Conservation (phyloP, 768 basidiomycete genomes). For the Clavulina sp. region DNA sequence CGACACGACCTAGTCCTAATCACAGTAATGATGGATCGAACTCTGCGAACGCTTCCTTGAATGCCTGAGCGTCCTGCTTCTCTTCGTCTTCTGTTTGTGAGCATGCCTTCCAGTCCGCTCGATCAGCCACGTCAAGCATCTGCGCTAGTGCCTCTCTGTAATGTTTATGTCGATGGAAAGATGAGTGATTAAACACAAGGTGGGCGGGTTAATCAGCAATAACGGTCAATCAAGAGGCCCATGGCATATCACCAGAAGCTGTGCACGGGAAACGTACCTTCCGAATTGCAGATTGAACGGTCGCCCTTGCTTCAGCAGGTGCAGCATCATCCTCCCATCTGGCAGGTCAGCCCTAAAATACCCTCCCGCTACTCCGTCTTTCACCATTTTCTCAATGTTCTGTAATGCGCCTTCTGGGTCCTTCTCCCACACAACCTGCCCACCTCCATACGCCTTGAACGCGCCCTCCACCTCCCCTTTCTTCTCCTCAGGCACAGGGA, state of each 20-base stretch:
- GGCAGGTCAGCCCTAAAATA: conserved; percentile 91
- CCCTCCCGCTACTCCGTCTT: conserved; percentile 27
- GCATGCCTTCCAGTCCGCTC: conserved; percentile 88
- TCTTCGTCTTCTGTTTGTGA: conserved; percentile 71
- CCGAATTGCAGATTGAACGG: conserved; percentile 89
- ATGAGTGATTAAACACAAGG: background rate
- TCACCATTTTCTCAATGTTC: conserved; percentile 26
- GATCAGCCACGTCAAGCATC: conserved; percentile 55
- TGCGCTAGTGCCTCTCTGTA: conserved; percentile 63
- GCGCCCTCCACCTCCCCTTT: conserved; percentile 46
- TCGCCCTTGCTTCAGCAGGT: conserved; percentile 57
- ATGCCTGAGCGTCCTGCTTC: conserved; percentile 59
- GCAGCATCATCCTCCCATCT: conserved; percentile 67
- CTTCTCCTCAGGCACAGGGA: conserved; percentile 49
- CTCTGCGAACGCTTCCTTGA: conserved; percentile 66
- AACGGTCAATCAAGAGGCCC: background rate
- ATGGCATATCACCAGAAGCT: background rate
- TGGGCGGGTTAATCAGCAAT: background rate
- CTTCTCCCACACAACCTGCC: conserved; percentile 51
- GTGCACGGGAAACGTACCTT: conserved; percentile 36
- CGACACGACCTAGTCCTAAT: too few relatives aligned
- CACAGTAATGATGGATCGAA: conserved; percentile 36
- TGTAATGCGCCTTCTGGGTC: conserved; percentile 48
- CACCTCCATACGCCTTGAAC: conserved; percentile 54
- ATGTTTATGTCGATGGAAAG: background rate